Percentiles rank a stretch among this genome's conserved stretches.
Conservation (phyloP, 139 green algal species). For the Chlamydomonas schloesseri region DNA sequence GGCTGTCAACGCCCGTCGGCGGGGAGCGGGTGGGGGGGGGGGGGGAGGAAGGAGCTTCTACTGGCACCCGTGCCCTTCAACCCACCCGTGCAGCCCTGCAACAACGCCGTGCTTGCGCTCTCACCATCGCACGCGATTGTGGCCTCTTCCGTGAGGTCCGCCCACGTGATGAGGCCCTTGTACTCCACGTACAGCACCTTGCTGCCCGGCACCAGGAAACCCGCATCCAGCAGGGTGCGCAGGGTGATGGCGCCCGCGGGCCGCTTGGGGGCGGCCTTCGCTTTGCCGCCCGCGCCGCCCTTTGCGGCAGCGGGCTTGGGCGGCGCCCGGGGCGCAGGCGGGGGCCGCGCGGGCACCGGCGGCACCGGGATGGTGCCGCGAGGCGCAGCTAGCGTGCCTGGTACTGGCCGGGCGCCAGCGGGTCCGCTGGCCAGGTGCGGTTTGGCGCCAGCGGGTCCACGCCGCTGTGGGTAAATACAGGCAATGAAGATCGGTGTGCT, state of each 20-base stretch:
- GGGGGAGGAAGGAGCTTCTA: no score
- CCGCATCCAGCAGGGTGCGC: conserved; percentile 78
- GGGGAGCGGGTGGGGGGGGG: no score
- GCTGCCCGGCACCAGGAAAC: conserved; percentile 74
- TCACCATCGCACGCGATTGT: conserved; percentile 72
- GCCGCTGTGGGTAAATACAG: no score
- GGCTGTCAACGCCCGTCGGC: no score
- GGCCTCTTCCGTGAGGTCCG: conserved; percentile 71
- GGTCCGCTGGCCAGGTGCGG: no score
- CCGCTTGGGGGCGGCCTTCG: conserved; percentile 32
- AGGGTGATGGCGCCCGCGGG: conserved; percentile 71
- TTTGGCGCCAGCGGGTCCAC: no score
- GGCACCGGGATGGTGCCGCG: no score
- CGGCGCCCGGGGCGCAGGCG: neutral
- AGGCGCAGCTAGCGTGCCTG: no score
- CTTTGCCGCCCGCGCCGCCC: neutral
- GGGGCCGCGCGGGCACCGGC: neutral
- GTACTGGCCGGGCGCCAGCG: no score
- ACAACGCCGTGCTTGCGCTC: neutral
- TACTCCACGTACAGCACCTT: conserved; percentile 77
- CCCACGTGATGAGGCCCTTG: conserved; percentile 74
- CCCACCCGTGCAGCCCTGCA: neutral
- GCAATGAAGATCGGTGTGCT: no score
- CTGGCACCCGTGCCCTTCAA: no score
- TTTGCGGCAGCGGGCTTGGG: neutral